Evolutionary conservation across 139 green algal genomes (phyloP), one percentile per base, ranked within the genome.

Genomic region (Micractinium sp.): DNA sequence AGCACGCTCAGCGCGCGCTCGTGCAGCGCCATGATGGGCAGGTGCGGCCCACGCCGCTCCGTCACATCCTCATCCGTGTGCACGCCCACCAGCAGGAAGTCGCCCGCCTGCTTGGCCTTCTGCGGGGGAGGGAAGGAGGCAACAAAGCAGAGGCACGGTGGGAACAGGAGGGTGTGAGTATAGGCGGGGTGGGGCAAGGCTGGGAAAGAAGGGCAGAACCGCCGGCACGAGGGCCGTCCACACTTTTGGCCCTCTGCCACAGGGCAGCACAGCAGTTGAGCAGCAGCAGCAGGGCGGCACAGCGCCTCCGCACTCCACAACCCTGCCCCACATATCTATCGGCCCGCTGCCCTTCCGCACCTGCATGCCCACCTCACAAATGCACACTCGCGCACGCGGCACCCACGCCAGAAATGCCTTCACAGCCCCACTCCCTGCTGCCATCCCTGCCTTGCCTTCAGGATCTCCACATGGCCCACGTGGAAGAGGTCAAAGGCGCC

Each of bases 401-500:
- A 56, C 47, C n/a, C 47, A 56, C 47, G 47, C 7, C 47, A 56
- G 47, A 16, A 56, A 16, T 56, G 47, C 47, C 47, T 56, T 56
- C 47, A 56, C 47, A 56, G 9, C 47, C 47, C 47, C 47, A 56
- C 47, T 56, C 47, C 9, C 47, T 56, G 7, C 9, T n/a, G n/a
- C n/a, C n/a, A n/a, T n/a, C n/a, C n/a, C n/a, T n/a, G n/a, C n/a
- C 47, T 56, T 56, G 47, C 95, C 93, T 97, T 93, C 14, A 99
- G 93, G 20, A 98, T 96, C 89, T 98, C 94, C 39, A 99, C 96
- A 79, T 99, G 98, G 9, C 98, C 98, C 25, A 95, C 92, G 90
- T 99, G 98, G 92, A 99, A 99, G 71, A 99, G 90, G 91, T 99
- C 98, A 90, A 99, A 99, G 0, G 98, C 97, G 74, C 98, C 98